Evolutionary conservation across 495 filamentous ascomycete genomes (phyloP), one percentile per base, ranked within the genome.

Genomic region (Aspergillus steynii): DNA sequence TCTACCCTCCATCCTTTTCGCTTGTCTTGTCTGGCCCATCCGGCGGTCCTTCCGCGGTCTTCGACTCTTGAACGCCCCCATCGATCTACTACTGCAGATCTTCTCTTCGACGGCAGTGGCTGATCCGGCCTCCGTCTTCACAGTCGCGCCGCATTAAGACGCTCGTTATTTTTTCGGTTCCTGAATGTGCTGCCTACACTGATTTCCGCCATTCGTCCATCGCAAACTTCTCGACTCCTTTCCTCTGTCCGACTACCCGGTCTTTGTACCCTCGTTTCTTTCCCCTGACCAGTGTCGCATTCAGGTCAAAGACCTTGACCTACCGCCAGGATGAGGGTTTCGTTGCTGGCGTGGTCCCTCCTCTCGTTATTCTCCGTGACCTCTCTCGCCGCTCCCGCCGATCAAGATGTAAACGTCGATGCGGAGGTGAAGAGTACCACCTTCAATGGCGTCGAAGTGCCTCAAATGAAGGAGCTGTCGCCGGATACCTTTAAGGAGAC

Each of bases 381-480:
- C 55, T 69, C 71, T 57, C 60, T 78, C 56, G 76, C 74, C 58
- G 60, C 68, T 56, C 61, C 74, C 47, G 71, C 74, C 59, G 61
- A 70, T 29, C 59, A 60, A 32, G 34, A 60, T 46, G 58, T 60
- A 60, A 63, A 55, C 48, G 61, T 37, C 29, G 63, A 69, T 42
- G 28, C 62, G 28, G 59, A 58, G 20, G 56, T 64, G 26, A 26
- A 59, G 7, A 29, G 70, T 49, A 93, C 91, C 20, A 81, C 82
- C 27, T 97, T 96, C 80, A 95, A 97, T 77, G 89, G 83, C 53
- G 78, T 91, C 45, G 80, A 83, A 61, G 91, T 96, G 12, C 92
- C 93, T 27, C 87, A 89, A 29, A 74, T 93, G 70, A 82, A 82
- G 63, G 85, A 90, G 70, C 69, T 92, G 50, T 81, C 76, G 0